phyloP scores from a whole-genome alignment of 2,329 filamentous ascomycete genomes.

The Xylariaceae sp. region DNA sequence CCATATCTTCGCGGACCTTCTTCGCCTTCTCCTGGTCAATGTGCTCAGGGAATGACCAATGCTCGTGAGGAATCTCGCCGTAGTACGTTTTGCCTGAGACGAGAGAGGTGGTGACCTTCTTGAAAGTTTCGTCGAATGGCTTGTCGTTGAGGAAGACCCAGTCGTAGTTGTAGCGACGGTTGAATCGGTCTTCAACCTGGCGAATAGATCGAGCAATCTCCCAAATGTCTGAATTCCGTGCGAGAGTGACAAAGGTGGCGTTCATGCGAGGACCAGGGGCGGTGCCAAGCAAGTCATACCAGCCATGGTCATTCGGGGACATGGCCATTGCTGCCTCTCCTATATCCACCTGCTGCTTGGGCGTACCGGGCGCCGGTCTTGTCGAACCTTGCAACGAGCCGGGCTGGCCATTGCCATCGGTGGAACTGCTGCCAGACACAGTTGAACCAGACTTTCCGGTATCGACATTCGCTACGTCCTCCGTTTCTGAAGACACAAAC shows the following conservation, averaged over 20 bases:
- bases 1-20: conserved; percentile 91
- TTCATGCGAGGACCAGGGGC: conserved; percentile 76
- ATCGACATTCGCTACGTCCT: conserved; percentile 13
- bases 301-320: conserved; percentile 48
- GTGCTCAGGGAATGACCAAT: conserved; percentile 95
- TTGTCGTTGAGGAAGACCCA: conserved; percentile 99
- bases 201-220: conserved; percentile 95
- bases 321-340: conserved; percentile 46
- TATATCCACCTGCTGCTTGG: conserved; percentile 35
- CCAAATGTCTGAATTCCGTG: conserved; percentile 90
- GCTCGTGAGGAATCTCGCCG: conserved; percentile 80
- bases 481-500: conserved; percentile 27
- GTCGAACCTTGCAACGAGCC: conserved; percentile 28
- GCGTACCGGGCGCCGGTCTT: conserved; percentile 25
- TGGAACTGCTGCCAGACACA: conserved; percentile 19
- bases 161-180: conserved; percentile 92
- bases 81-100: conserved; percentile 93
- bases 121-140: conserved; percentile 89
- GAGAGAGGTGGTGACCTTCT: conserved; percentile 79
- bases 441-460: conserved; percentile 17
- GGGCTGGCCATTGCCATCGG: conserved; percentile 23
- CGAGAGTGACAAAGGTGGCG: conserved; percentile 93
- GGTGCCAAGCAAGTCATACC: conserved; percentile 47
- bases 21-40: conserved; percentile 93
- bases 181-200: conserved; percentile 96